A percentile compares a stretch with the other conserved stretches of the same genome.
phyloP scores from a whole-genome alignment of 805 yeast genomes.

The Candida hungchunana region DNA sequence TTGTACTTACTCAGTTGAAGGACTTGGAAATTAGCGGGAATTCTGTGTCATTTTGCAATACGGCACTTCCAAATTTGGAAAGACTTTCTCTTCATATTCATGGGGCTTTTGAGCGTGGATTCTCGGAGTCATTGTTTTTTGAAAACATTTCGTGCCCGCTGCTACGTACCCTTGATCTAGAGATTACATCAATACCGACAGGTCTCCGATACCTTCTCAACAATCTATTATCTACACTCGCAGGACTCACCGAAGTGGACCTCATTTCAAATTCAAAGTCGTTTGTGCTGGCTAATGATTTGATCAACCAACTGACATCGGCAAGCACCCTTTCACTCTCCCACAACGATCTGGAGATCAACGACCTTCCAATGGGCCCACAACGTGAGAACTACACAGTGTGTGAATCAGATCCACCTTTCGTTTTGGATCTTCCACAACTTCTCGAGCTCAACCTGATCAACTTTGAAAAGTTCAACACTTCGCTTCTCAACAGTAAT shows the following conservation, averaged over 20 bases:
- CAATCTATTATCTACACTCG: not conserved
- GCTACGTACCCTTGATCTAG: slow-evolving; percentile 5
- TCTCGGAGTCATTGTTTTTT: slow-evolving; percentile 14
- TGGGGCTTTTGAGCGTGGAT: slow-evolving; percentile 19
- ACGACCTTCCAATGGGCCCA: slow-evolving; percentile 8
- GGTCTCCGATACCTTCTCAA: slow-evolving; percentile 8
- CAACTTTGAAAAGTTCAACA: slow-evolving; percentile 16
- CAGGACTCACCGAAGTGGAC: not conserved
- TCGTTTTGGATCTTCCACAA: slow-evolving; percentile 5
- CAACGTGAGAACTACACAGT: slow-evolving; percentile 5
- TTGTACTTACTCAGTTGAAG: slow-evolving; percentile 8
- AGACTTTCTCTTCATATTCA: slow-evolving; percentile 13
- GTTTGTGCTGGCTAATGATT: slow-evolving; percentile 7
- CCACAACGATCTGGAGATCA: slow-evolving; percentile 12
- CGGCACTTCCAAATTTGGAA: slow-evolving; percentile 12
- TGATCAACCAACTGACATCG: slow-evolving; percentile 5
- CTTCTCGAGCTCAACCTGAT: slow-evolving; percentile 6
- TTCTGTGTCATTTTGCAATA: slow-evolving; percentile 13
- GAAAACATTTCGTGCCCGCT: slow-evolving; percentile 11
- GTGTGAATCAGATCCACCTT: not conserved
- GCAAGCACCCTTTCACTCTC: slow-evolving; percentile 1
- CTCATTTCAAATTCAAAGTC: slow-evolving; percentile 12
- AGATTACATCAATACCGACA: slow-evolving; percentile 11
- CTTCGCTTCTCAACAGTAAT: slow-evolving; percentile 2
- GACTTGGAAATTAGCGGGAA: slow-evolving; percentile 20